Base-by-base conservation (phyloP, 257 asterid genomes). In the Capsicum pubescens region DNA sequence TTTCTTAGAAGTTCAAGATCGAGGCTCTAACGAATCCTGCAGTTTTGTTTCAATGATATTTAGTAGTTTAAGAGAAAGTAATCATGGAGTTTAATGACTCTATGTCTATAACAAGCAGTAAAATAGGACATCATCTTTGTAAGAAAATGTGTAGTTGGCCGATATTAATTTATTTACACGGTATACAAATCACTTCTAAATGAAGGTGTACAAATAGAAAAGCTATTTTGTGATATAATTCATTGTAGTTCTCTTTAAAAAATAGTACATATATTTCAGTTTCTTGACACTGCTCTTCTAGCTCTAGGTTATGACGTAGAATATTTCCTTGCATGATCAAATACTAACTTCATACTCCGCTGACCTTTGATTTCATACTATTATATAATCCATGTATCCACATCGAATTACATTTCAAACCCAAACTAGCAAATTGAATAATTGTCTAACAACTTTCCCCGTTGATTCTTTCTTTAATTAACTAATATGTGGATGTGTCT, bases 221-320 rank as follows among this genome's bases (percentile, higher is more conserved):
- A 8, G 1, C 44, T 26, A 0, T 52, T 74, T 21, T 74, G 6
- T 74, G 11, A 74, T 32, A 76, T 14, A 77, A 32, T 77, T 54
- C 64, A 54, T 77, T 77, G 82, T 77, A 77, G 50, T 54, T 77
- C 26, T 77, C 32, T 54, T 32, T 36, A 77, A 54, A 32, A 54
- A 32, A 8, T 77, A 39, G 42, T 39, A 54, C 82, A 26, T 26
- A 15, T 39, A 52, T 39, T 69, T 16, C 77, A 77, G 50, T 6
- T 14, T 50, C 26, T 19, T 7, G 12, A 36, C 59, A 46, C 80
- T 48, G 58, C 42, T 48, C 81, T 21, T 4, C 42, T 39, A 2
- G 42, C 42, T 76, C 63, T 1, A 14, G 80, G n/a, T 48, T 59
- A 72, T 72, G 42, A 48, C 4, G 21, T 50, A 13, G 48, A 74